Percentiles rank a stretch among this genome's conserved stretches.
Conservation (phyloP, 2,329 filamentous ascomycete genomes). For the Aspergillus alliaceus region DNA sequence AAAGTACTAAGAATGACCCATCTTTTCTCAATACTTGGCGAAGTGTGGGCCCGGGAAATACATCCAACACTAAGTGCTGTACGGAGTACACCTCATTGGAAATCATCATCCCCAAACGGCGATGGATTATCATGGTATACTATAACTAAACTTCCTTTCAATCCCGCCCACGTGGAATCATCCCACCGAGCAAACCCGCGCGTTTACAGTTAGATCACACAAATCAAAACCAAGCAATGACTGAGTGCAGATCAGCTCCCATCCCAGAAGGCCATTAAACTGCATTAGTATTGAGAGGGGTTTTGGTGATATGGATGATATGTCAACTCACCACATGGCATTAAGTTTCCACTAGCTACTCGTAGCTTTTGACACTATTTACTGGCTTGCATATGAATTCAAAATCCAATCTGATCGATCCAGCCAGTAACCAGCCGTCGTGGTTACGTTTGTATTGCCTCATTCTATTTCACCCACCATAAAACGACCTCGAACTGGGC, state of each 20-base stretch:
- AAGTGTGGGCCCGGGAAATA: not conserved
- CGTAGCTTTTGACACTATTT: constrained; percentile 8
- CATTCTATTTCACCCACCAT: constrained; percentile 1
- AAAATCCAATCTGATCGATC: constrained; percentile 9
- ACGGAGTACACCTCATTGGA: too few species aligned
- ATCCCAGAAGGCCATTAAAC: not conserved
- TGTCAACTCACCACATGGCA: constrained; percentile 8
- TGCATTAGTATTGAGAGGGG: not conserved
- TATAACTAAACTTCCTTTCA: constrained; percentile 4
- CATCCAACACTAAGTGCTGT: too few species aligned
- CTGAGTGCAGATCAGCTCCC: constrained; percentile 15
- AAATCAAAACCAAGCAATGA: constrained; percentile 17
- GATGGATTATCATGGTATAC: constrained; percentile 1
- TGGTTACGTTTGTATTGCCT: not conserved
- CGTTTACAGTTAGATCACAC: not conserved
- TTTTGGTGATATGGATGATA: constrained; percentile 1
- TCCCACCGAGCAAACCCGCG: constrained; percentile 7
- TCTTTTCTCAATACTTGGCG: not conserved
- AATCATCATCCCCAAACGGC: not conserved
- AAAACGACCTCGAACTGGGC: too few species aligned
- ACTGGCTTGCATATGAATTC: constrained; percentile 11
- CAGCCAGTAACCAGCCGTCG: not conserved
- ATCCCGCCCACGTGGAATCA: constrained; percentile 18
- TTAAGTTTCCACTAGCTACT: constrained; percentile 13
- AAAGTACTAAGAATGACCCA: not conserved